A percentile compares a stretch with the other conserved stretches of the same genome.
These are phyloP conservation scores for Kwoniella shandongensis DNA, from an alignment of 768 basidiomycete genomes.

Conservation along the genomic window DNA sequence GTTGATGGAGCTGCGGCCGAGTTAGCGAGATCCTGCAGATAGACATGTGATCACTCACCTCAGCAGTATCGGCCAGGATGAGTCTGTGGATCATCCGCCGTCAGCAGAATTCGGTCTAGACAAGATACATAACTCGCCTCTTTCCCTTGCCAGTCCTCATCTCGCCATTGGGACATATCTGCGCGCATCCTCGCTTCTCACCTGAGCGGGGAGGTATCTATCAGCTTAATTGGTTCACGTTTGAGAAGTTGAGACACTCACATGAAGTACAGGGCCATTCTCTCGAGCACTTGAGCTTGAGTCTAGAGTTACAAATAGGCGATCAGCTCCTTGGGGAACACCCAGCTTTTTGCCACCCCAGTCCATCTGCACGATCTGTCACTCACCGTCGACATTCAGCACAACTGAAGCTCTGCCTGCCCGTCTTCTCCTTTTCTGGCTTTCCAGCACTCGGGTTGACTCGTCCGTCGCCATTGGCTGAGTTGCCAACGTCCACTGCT, in stretches of 20 bases:
- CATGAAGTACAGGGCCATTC: slow-evolving; percentile 51
- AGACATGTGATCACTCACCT: slow-evolving; percentile 31
- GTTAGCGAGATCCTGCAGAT: no score
- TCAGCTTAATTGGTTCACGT: background rate
- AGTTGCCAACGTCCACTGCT: no score
- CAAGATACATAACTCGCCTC: slow-evolving; percentile 23
- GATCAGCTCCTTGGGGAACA: background rate
- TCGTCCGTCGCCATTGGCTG: no score
- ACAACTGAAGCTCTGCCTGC: slow-evolving; percentile 47
- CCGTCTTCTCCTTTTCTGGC: slow-evolving; percentile 19
- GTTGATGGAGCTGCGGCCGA: slow-evolving; percentile 46
- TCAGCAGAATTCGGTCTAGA: background rate
- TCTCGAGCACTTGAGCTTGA: slow-evolving; percentile 51
- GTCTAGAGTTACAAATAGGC: slow-evolving; percentile 15
- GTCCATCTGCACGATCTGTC: background rate
- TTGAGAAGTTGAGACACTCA: slow-evolving; percentile 9
- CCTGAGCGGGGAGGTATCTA: slow-evolving; percentile 20
- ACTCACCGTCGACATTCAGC: slow-evolving; percentile 48
- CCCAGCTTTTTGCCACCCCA: background rate
- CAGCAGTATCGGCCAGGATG: slow-evolving; percentile 49
- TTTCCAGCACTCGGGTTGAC: background rate
- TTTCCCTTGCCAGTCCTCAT: slow-evolving; percentile 49
- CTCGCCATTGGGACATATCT: slow-evolving; percentile 50
- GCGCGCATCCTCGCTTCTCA: slow-evolving; percentile 47
- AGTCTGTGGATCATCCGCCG: slow-evolving; percentile 15